Evolutionary conservation across 805 yeast species (phyloP).

Genomic region (Ogataea henricii): DNA sequence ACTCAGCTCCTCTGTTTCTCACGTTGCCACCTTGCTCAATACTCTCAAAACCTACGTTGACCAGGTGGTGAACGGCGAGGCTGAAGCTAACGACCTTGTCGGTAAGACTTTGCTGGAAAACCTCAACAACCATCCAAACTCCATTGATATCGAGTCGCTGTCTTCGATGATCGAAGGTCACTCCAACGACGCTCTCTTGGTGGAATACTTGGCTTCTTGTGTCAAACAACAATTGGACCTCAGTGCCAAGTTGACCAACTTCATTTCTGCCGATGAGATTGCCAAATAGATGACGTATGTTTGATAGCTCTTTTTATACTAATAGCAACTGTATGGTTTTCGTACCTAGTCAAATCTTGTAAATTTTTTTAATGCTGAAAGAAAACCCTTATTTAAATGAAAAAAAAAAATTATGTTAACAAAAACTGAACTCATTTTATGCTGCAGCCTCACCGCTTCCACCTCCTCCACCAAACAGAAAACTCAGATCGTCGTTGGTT

Average conservation of each 20-base stretch:
- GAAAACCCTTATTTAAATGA: not conserved
- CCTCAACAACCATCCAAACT: conserved; percentile 53
- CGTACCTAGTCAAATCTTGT: not conserved
- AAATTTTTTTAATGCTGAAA: not conserved
- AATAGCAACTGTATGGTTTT: not conserved
- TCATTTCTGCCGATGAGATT: conserved; percentile 40
- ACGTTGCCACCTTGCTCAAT: conserved; percentile 50
- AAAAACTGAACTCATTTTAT: not conserved
- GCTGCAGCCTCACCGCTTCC: not conserved
- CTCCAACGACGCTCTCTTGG: conserved; percentile 77
- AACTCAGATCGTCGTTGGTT: conserved; percentile 41
- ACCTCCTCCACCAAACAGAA: conserved; percentile 34
- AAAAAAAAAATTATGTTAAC: not conserved
- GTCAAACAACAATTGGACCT: conserved; percentile 83
- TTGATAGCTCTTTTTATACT: not conserved
- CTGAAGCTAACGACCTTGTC: conserved; percentile 55
- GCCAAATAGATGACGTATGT: conserved; percentile 21
- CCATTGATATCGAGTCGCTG: conserved; percentile 52
- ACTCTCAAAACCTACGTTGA: conserved; percentile 50
- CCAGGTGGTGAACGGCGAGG: conserved; percentile 42
- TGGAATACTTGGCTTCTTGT: conserved; percentile 80
- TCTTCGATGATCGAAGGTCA: conserved; percentile 66
- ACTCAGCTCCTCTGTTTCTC: conserved; percentile 46
- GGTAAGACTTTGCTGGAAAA: conserved; percentile 66
- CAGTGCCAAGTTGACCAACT: conserved; percentile 70